Percentiles rank a stretch among this genome's conserved stretches.
phyloP scores from a whole-genome alignment of 768 basidiomycete genomes.

The Strobilomyces echinocephalus region DNA sequence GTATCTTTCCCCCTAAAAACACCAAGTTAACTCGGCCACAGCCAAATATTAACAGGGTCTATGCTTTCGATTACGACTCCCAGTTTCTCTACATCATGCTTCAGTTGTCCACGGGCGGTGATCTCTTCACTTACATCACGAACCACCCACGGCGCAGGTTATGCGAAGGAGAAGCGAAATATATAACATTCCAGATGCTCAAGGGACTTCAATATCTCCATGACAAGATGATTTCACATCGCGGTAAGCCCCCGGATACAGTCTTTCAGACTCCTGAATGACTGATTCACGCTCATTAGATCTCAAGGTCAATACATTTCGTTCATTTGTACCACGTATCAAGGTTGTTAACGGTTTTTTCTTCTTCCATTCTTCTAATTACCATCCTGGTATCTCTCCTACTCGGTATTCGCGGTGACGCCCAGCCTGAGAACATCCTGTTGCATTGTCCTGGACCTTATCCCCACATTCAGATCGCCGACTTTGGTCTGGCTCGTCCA shows the following conservation, averaged over 20 bases:
- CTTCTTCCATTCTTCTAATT: not conserved
- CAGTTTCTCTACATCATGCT: slow-evolving; percentile 79
- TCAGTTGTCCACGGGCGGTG: slow-evolving; percentile 80
- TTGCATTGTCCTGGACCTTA: slow-evolving; percentile 77
- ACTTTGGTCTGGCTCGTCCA: slow-evolving; percentile 80
- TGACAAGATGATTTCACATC: slow-evolving; percentile 67
- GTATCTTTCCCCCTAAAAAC: slow-evolving; percentile 12
- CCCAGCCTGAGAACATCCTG: slow-evolving; percentile 79
- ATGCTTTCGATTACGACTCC: slow-evolving; percentile 59
- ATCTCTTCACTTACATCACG: slow-evolving; percentile 82
- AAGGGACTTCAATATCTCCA: slow-evolving; percentile 69
- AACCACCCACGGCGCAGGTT: slow-evolving; percentile 52
- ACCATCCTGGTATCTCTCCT: not conserved
- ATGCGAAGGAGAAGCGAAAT: slow-evolving; percentile 78
- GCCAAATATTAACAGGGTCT: slow-evolving; percentile 81
- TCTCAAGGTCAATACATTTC: slow-evolving; percentile 47
- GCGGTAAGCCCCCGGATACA: slow-evolving; percentile 45
- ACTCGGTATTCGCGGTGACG: not conserved
- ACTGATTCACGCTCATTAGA: slow-evolving; percentile 36
- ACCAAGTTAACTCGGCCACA: slow-evolving; percentile 25
- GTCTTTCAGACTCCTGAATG: not conserved
- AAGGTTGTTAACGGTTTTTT: not conserved
- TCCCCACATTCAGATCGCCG: slow-evolving; percentile 79
- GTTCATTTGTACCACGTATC: not conserved
- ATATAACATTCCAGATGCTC: slow-evolving; percentile 77